phyloP scores from a whole-genome alignment of 1,284 basidiomycete species.

The Naganishia albida region DNA sequence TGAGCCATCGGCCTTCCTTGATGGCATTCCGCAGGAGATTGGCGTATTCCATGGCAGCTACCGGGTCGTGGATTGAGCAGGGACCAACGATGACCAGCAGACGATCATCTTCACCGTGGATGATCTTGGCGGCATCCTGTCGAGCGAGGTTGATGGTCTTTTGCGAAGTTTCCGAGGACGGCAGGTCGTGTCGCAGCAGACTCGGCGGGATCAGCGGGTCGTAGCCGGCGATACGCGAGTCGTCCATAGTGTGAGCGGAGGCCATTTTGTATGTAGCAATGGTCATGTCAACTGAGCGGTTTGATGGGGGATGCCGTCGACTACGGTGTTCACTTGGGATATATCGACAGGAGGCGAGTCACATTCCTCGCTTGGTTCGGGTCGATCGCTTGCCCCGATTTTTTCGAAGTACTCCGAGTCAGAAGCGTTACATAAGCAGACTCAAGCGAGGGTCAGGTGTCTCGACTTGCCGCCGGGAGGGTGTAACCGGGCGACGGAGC shows the following conservation, averaged over 20 bases:
- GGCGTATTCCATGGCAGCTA: conserved; percentile 82
- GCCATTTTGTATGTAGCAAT: conserved; percentile 18
- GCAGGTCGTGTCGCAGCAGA: conserved; percentile 80
- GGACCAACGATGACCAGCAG: conserved; percentile 90
- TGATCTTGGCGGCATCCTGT: conserved; percentile 71
- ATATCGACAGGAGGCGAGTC: conserved; percentile 5
- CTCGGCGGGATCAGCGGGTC: conserved; percentile 91
- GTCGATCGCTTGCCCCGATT: conserved; percentile 14
- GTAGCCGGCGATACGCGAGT: conserved; percentile 58
- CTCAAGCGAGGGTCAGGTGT: background rate
- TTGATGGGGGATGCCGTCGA: background rate
- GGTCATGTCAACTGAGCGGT: conserved; percentile 1
- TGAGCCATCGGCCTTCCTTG: conserved; percentile 64
- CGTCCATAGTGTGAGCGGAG: conserved; percentile 28
- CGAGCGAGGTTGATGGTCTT: conserved; percentile 77
- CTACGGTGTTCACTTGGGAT: background rate
- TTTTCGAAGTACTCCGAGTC: conserved; percentile 11
- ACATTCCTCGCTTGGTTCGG: background rate
- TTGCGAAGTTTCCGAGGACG: conserved; percentile 52
- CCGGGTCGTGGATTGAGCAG: conserved; percentile 87
- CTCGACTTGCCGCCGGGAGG: too few species aligned
- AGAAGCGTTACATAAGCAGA: background rate
- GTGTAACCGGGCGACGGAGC: too few species aligned
- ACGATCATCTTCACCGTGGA: conserved; percentile 80
- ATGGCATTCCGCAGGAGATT: conserved; percentile 66